Percentiles rank a stretch among this genome's conserved stretches.
Conservation (phyloP, 441 rosid genomes). For the Adansonia rubrostipa region DNA sequence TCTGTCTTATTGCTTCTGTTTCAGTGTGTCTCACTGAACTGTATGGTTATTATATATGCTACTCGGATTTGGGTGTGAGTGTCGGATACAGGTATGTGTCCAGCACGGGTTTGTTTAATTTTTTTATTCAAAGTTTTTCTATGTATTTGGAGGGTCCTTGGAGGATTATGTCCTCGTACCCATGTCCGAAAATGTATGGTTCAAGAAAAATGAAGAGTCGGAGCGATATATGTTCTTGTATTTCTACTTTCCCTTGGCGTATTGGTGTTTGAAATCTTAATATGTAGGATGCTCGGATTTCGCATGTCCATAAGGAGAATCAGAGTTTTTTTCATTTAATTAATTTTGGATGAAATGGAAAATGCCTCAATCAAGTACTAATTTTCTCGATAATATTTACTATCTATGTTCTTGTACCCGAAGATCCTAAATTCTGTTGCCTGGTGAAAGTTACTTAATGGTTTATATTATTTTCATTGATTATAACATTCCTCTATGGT, state of each 20-base stretch:
- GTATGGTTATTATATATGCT: neutral
- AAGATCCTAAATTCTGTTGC: neutral
- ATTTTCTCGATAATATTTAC: neutral
- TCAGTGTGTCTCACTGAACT: neutral
- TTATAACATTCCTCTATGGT: neutral
- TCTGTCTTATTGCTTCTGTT: neutral
- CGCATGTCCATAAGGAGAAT: neutral
- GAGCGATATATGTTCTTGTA: neutral
- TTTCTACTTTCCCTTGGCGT: neutral
- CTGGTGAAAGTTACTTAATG: neutral
- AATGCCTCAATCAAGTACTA: neutral
- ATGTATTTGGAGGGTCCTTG: no score
- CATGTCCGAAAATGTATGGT: no score
- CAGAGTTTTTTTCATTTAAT: neutral
- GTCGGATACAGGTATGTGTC: no score
- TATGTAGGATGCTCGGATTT: neutral
- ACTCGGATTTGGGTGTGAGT: no score
- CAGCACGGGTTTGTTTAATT: no score
- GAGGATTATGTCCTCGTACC: no score
- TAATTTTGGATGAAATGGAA: neutral
- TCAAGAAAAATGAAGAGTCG: no score
- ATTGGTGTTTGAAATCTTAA: neutral
- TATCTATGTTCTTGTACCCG: neutral
- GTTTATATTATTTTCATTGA: neutral
- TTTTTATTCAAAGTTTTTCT: no score